Evolutionary conservation across 805 yeast species (phyloP).

Genomic region (Candida pseudofarinosa): DNA sequence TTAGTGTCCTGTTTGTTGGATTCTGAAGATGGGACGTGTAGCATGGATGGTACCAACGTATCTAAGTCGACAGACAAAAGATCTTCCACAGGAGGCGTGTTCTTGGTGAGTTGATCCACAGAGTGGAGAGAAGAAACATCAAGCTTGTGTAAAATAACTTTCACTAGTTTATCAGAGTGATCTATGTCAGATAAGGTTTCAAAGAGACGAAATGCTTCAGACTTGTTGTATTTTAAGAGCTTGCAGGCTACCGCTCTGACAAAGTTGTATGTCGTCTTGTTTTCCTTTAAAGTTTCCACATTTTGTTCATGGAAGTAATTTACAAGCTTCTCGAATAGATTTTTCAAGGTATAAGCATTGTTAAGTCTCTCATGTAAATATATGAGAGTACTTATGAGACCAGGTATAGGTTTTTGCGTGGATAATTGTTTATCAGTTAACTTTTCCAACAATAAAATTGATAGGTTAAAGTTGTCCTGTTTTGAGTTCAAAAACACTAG

Average conservation of each 20-base stretch:
- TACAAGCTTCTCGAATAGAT: slow-evolving; percentile 14
- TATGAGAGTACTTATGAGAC: slow-evolving; percentile 46
- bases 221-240: slow-evolving; percentile 15
- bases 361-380: slow-evolving; percentile 47
- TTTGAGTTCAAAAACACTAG: slow-evolving; percentile 22
- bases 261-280: slow-evolving; percentile 19
- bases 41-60: slow-evolving; percentile 16
- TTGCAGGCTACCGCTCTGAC: slow-evolving; percentile 29
- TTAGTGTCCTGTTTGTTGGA: not conserved
- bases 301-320: slow-evolving; percentile 10
- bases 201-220: slow-evolving; percentile 16
- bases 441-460: slow-evolving; percentile 33
- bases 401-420: slow-evolving; percentile 37
- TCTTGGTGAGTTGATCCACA: slow-evolving; percentile 19
- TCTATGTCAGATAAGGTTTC: slow-evolving; percentile 15
- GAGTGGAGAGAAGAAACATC: slow-evolving; percentile 16
- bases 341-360: slow-evolving; percentile 25
- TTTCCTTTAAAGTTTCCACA: slow-evolving; percentile 7
- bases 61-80: slow-evolving; percentile 30
- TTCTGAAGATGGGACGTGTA: not conserved
- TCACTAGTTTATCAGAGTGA: slow-evolving; percentile 22
- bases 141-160: slow-evolving; percentile 16
- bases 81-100: slow-evolving; percentile 21
- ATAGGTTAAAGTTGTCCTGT: slow-evolving; percentile 22
- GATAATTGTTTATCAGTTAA: slow-evolving; percentile 13